phyloP scores from a whole-genome alignment of 768 basidiomycete genomes.

The Phallus indusiatus region DNA sequence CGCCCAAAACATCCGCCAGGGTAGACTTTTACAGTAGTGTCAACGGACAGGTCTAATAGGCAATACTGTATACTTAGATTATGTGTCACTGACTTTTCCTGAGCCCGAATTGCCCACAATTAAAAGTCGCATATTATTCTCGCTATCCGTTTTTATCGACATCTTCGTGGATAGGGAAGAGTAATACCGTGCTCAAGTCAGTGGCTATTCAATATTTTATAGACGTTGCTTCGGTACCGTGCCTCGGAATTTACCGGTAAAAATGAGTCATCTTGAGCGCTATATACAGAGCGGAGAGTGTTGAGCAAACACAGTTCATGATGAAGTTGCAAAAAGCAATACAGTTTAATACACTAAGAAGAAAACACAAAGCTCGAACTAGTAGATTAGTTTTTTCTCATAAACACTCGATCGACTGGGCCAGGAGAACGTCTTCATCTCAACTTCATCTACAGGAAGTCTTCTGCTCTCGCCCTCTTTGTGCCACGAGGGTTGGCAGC shows the following conservation, averaged over 20 bases:
- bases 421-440: not conserved
- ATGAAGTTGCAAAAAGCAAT: not conserved
- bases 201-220: no score
- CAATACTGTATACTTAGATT: not conserved
- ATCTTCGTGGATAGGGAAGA: not conserved
- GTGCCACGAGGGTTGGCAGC: constrained; percentile 60
- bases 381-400: no score
- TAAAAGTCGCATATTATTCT: constrained; percentile 5
- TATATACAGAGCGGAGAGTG: no score
- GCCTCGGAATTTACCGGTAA: no score
- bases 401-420: no score
- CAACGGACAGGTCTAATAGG: not conserved
- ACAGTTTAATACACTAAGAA: not conserved
- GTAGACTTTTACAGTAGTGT: not conserved
- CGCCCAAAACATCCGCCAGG: not conserved
- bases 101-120: constrained; percentile 5
- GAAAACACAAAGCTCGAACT: not conserved
- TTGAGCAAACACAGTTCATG: no score
- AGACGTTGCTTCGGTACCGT: no score
- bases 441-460: constrained; percentile 47
- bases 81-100: not conserved
- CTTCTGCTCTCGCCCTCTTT: constrained; percentile 81
- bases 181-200: not conserved
- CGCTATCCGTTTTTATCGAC: not conserved
- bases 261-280: no score